phyloP scores from a whole-genome alignment of 331 rosid species.

The Malus hybrid region DNA sequence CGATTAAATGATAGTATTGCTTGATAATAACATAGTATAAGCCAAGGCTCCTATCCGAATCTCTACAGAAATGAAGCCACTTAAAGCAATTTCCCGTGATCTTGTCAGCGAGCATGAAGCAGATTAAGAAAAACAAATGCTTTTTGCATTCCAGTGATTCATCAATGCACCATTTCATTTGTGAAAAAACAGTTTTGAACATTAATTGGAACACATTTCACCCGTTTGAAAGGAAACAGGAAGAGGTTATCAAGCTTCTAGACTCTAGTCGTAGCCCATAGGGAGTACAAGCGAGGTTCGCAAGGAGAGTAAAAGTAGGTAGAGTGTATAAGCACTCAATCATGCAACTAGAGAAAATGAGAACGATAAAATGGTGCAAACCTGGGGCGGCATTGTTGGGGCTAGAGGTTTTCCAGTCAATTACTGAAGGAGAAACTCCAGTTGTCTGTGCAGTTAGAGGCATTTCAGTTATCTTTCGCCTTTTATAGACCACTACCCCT shows the following conservation, averaged over 20 bases:
- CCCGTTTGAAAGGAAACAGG: background rate
- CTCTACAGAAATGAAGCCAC: background rate
- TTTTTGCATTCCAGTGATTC: background rate
- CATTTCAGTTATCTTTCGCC: slow-evolving; percentile 21
- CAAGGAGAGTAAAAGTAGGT: too few species aligned
- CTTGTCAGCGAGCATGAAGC: background rate
- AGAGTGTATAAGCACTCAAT: too few species aligned
- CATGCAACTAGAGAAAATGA: background rate
- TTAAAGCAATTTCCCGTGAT: background rate
- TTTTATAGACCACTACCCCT: slow-evolving; percentile 16
- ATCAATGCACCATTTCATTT: background rate
- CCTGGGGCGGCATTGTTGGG: slow-evolving; percentile 36
- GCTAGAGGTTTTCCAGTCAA: slow-evolving; percentile 19
- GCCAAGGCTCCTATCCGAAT: background rate
- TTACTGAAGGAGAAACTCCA: slow-evolving; percentile 3
- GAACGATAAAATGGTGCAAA: slow-evolving; percentile 23
- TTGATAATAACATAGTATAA: background rate
- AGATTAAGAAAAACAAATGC: background rate
- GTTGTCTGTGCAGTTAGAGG: slow-evolving; percentile 11
- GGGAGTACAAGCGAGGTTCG: background rate
- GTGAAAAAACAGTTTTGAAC: background rate
- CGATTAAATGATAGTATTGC: background rate
- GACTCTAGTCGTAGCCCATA: background rate
- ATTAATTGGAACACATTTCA: background rate
- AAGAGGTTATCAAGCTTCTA: background rate